These are phyloP conservation scores for Physcomitrellopsis africana DNA, from an alignment of 225 moss, liverwort and hornwort species.

Conservation along the genomic window DNA sequence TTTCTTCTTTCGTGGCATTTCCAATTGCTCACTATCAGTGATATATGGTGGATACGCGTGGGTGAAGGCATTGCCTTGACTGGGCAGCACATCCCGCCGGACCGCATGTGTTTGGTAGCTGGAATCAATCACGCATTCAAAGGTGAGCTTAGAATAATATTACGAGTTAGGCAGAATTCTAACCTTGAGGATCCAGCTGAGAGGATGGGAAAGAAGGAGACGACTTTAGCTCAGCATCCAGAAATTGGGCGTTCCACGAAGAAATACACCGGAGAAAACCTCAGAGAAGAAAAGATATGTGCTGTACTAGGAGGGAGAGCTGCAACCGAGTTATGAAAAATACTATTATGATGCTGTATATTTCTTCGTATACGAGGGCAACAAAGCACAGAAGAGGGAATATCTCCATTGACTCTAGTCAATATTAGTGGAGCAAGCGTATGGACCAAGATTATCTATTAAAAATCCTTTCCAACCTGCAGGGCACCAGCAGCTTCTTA, in stretches of 20 bases:
- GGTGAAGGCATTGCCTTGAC: slow-evolving; percentile 56
- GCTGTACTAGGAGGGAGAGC: not conserved
- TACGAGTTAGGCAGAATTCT: not conserved
- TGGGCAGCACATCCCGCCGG: slow-evolving; percentile 62
- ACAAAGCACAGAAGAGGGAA: not conserved
- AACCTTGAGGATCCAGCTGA: not conserved
- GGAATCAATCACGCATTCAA: not conserved
- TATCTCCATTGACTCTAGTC: not conserved
- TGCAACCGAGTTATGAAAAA: not conserved
- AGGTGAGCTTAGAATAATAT: not conserved
- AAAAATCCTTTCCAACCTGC: not conserved
- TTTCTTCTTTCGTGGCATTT: slow-evolving; percentile 45
- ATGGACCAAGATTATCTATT: not conserved
- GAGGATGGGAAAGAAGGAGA: not conserved
- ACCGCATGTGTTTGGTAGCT: slow-evolving; percentile 74
- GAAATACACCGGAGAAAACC: not conserved
- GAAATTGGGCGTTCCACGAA: not conserved
- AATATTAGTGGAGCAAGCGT: no score
- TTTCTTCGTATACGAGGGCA: not conserved
- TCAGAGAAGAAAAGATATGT: not conserved
- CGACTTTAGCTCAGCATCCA: not conserved
- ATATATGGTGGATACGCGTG: slow-evolving; percentile 53
- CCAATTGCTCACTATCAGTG: slow-evolving; percentile 61
- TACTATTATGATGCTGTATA: not conserved
- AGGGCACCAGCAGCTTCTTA: not conserved